phyloP scores from a whole-genome alignment of 805 yeast genomes.

The Nakazawaea anatomiae region DNA sequence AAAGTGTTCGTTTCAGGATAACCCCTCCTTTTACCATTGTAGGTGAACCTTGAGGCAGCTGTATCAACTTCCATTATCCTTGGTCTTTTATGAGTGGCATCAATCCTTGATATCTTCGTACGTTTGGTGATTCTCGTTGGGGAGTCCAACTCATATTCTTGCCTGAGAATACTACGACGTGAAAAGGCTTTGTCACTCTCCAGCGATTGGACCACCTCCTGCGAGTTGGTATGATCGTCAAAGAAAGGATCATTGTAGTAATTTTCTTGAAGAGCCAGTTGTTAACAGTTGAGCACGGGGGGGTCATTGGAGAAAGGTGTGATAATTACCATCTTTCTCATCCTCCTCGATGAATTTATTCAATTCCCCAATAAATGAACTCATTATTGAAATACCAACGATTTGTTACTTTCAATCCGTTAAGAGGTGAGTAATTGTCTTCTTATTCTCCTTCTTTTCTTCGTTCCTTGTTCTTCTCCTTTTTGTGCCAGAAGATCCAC shows the following conservation, averaged over 20 bases:
- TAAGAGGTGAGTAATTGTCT: neutral
- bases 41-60: too few species aligned
- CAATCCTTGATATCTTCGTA: neutral
- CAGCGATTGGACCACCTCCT: neutral
- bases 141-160: neutral
- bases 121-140: neutral
- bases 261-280: neutral
- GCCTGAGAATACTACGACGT: neutral
- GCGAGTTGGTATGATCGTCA: too few species aligned
- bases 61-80: neutral
- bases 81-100: neutral
- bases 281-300: neutral
- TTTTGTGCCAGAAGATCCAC: too few species aligned
- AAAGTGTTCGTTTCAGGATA: too few species aligned
- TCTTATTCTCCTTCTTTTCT: neutral
- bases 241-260: neutral
- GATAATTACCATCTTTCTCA: neutral
- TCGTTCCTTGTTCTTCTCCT: too few species aligned
- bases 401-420: too few species aligned
- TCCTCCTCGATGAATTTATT: neutral
- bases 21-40: too few species aligned
- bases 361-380: neutral
- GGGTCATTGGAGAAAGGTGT: neutral
- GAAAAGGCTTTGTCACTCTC: neutral
- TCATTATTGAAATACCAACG: neutral